phyloP scores from a whole-genome alignment of 139 green algal genomes.

The Microglena sp. region DNA sequence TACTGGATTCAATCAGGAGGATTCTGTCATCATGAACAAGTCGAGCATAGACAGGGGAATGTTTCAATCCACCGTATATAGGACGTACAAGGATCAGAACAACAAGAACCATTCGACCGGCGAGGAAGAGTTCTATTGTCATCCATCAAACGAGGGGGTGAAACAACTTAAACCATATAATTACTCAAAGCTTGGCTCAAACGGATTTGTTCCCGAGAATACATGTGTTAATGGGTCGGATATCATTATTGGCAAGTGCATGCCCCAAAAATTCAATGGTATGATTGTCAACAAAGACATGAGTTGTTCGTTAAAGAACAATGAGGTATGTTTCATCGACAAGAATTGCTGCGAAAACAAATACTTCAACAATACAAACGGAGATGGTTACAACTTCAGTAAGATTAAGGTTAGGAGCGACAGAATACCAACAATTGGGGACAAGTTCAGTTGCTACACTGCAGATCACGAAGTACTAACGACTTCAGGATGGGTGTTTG shows the following conservation, averaged over 20 bases:
- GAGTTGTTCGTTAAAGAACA: background rate
- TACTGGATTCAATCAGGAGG: slow-evolving; percentile 66
- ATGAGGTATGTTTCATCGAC: slow-evolving; percentile 15
- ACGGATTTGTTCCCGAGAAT: slow-evolving; percentile 40
- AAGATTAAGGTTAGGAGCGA: slow-evolving; percentile 44
- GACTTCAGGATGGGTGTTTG: background rate
- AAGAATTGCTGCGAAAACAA: background rate
- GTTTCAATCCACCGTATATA: slow-evolving; percentile 42
- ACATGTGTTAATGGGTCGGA: slow-evolving; percentile 17
- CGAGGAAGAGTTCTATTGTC: slow-evolving; percentile 41
- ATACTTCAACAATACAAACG: slow-evolving; percentile 11
- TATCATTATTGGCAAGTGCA: slow-evolving; percentile 29
- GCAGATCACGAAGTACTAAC: slow-evolving; percentile 12
- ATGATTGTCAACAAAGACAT: slow-evolving; percentile 9
- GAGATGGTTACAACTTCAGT: slow-evolving; percentile 16
- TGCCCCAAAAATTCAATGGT: slow-evolving; percentile 11
- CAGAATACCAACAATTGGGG: slow-evolving; percentile 42
- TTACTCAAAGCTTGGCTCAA: slow-evolving; percentile 44
- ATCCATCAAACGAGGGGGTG: slow-evolving; percentile 15
- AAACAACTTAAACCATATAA: slow-evolving; percentile 12
- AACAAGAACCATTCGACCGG: slow-evolving; percentile 14
- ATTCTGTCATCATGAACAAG: slow-evolving; percentile 50
- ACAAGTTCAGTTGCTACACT: slow-evolving; percentile 44
- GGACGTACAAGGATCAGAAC: slow-evolving; percentile 16
- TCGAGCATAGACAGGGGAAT: slow-evolving; percentile 48